Percentiles rank a stretch among this genome's conserved stretches.
Conservation (phyloP, 441 rosid genomes). For the Arabidopsis lyrata region DNA sequence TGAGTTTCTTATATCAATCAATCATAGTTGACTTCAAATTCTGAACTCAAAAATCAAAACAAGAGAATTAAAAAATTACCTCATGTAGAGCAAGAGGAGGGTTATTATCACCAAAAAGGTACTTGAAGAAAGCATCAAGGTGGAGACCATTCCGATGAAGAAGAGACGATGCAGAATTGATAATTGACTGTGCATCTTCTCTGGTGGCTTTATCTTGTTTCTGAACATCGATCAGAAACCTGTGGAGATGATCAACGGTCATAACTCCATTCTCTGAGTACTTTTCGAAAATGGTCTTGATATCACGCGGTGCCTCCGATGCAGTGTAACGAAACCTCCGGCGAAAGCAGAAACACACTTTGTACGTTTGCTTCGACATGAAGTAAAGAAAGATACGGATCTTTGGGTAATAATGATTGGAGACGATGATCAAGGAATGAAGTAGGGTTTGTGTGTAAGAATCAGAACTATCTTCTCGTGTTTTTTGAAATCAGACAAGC, state of each 20-base stretch:
- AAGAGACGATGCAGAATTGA: constrained; percentile 52
- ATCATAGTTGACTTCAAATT: background rate
- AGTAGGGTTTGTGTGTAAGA: constrained; percentile 18
- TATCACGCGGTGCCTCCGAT: constrained; percentile 76
- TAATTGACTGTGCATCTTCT: constrained; percentile 74
- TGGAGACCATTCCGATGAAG: constrained; percentile 69
- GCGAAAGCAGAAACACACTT: constrained; percentile 83
- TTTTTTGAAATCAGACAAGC: background rate
- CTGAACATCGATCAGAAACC: constrained; percentile 75
- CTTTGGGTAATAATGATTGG: constrained; percentile 21
- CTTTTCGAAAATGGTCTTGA: constrained; percentile 61
- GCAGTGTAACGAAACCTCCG: constrained; percentile 63
- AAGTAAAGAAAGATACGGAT: background rate
- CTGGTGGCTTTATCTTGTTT: constrained; percentile 61
- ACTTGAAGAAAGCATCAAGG: constrained; percentile 81
- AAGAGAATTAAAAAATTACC: constrained; percentile 45
- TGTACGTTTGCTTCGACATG: constrained; percentile 91
- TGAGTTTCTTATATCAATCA: background rate
- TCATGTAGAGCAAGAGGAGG: constrained; percentile 62
- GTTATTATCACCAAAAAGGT: constrained; percentile 67
- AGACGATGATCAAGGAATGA: constrained; percentile 9
- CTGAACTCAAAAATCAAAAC: background rate
- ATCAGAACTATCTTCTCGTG: constrained; percentile 3
- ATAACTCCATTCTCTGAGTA: constrained; percentile 77
- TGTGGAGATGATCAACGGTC: constrained; percentile 65